Base-by-base conservation (phyloP, 129 eudicot genomes). In the Saussurea involucrata region DNA sequence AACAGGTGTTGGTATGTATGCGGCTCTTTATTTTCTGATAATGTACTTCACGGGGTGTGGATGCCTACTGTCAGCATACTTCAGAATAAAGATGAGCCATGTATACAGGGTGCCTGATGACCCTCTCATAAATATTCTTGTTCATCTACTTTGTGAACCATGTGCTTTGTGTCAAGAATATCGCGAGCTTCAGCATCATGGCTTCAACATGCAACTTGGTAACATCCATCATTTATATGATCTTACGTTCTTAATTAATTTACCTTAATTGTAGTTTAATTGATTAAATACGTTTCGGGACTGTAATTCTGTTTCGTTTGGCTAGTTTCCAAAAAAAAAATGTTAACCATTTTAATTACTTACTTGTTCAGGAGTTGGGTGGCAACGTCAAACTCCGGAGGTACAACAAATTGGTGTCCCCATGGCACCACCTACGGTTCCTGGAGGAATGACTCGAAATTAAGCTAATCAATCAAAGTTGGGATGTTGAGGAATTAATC, bases 151-250 rank as follows among this genome's bases (percentile, higher is more conserved):
- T 9, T 82, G 86, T 27, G 82, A 82, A 40, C 86, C 86, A 2
- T 82, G 86, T 25, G 86, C 86, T 33, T 37, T 82, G 79, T 82
- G 86, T 66, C 86, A 82, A 82, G 75, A 76, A 63, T 72, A 71
- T 66, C 86, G 86, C 4, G 86, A 82, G 78, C 86, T 82, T 53
- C 86, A 82, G 33, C 68, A 75, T 72, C 86, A 72, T 28, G 86
- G 86, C 34, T 82, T 77, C 74, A 73, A 82, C 76, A 58, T 82
- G 84, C n/a, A 80, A 80, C 80, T 80, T 6, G 80, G 84, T 81
- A 80, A 27, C 60, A 46, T 22, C 8, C 40, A 53, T 29, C 24
- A 55, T 55, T 18, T 18, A 4, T 8, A 12, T 25, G 2, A 34
- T 12, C 18, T 6, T 1, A 2, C 1, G 0, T 40, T 40, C 0